Conservation (phyloP, 495 filamentous ascomycete species). For the Physcia stellaris region DNA sequence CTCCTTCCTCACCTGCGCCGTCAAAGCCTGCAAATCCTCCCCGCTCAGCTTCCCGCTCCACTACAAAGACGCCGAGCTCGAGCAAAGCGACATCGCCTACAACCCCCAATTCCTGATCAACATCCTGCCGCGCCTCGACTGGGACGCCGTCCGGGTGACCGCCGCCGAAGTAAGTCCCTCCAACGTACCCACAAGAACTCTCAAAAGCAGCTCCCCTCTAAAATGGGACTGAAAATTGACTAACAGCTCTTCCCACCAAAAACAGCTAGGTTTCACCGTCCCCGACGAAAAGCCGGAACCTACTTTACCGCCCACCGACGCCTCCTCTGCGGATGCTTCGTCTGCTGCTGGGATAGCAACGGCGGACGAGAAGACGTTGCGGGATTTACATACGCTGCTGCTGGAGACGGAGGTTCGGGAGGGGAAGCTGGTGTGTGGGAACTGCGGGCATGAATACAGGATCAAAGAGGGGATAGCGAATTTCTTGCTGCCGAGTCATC, state of each 20-base stretch:
- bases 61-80: constrained; percentile 79
- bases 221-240: neutral
- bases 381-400: constrained; percentile 68
- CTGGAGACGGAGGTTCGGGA: constrained; percentile 81
- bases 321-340: no score
- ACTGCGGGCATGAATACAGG: constrained; percentile 84
- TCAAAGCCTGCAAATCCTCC: constrained; percentile 78
- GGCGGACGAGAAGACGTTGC: constrained; percentile 49
- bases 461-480: constrained; percentile 93
- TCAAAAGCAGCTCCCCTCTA: neutral
- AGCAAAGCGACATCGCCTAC: constrained; percentile 63
- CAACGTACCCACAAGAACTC: neutral
- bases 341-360: no score
- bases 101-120: constrained; percentile 68
- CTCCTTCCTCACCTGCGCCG: constrained; percentile 93
- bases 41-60: constrained; percentile 74
- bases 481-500: constrained; percentile 84
- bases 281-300: constrained; percentile 1
- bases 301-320: constrained; percentile 19
- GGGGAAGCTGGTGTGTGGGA: constrained; percentile 79
- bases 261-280: constrained; percentile 26
- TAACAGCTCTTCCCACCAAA: constrained; percentile 63
- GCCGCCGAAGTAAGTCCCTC: constrained; percentile 57
- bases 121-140: constrained; percentile 77
- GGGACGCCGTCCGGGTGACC: constrained; percentile 60